A percentile compares a stretch with the other conserved stretches of the same genome.
Conservation (phyloP, 257 asterid species). For the Plectranthus barbatus region DNA sequence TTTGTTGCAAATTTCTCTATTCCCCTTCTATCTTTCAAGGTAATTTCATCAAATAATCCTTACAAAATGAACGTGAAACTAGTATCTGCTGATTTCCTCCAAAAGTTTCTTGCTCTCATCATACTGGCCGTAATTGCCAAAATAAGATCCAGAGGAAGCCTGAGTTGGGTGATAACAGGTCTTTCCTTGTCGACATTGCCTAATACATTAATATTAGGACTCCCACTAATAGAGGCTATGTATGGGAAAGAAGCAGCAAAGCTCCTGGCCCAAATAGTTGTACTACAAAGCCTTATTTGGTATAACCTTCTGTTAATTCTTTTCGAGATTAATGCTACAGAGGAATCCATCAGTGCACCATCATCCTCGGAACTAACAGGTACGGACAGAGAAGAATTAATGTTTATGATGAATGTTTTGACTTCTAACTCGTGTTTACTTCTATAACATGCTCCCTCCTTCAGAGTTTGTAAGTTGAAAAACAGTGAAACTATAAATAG, state of each 20-base stretch:
- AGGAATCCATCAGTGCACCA: constrained; percentile 24
- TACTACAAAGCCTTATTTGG: constrained; percentile 82
- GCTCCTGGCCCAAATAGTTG: constrained; percentile 61
- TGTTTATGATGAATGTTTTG: constrained; percentile 7
- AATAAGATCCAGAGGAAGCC: constrained; percentile 40
- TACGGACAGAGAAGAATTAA: constrained; percentile 9
- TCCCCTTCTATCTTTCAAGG: constrained; percentile 74
- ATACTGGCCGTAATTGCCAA: constrained; percentile 38
- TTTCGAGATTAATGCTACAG: constrained; percentile 60
- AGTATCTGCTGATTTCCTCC: constrained; percentile 60
- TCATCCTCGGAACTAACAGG: constrained; percentile 46
- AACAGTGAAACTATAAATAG: background rate
- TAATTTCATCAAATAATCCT: constrained; percentile 63
- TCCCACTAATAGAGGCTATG: constrained; percentile 74
- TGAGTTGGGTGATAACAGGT: constrained; percentile 73
- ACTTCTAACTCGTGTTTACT: background rate
- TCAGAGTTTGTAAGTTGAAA: constrained; percentile 14
- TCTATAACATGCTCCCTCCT: constrained; percentile 8
- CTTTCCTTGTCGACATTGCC: constrained; percentile 78
- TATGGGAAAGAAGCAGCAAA: constrained; percentile 58
- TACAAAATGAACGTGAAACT: constrained; percentile 72
- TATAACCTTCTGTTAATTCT: constrained; percentile 68
- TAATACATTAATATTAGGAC: constrained; percentile 70
- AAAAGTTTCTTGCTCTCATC: constrained; percentile 44
- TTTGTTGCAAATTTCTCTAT: constrained; percentile 80